phyloP scores from a whole-genome alignment of 78 protist species.

The slime mould (Dictyostelium discoideum) region DNA sequence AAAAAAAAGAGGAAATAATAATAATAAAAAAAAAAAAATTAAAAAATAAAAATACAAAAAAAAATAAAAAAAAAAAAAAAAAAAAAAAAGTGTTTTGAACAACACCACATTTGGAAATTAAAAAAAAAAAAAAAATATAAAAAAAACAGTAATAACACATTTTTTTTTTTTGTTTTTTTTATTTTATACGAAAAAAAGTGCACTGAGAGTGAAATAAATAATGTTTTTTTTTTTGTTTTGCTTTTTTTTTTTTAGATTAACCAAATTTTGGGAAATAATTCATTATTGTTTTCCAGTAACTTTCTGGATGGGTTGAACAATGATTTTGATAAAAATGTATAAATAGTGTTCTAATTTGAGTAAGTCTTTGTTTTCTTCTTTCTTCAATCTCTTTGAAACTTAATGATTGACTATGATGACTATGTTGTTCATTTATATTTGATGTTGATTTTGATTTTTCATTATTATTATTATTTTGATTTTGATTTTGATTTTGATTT shows the following conservation, averaged over 20 bases:
- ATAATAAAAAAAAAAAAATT: too few relatives aligned
- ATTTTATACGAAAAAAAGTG: too few relatives aligned
- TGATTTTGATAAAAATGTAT: slow-evolving; percentile 45
- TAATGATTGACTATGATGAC: slow-evolving; percentile 12
- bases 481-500: slow-evolving; percentile 10
- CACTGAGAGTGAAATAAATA: too few relatives aligned
- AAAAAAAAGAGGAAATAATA: too few relatives aligned
- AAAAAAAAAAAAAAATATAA: too few relatives aligned
- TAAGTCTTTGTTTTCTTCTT: slow-evolving; percentile 55
- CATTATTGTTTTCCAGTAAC: slow-evolving; percentile 60
- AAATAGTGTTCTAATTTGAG: slow-evolving; percentile 21
- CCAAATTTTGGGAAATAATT: slow-evolving; percentile 63
- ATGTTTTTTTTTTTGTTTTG: too few relatives aligned
- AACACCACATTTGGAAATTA: too few relatives aligned
- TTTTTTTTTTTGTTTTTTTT: too few relatives aligned
- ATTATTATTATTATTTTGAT: slow-evolving; percentile 3
- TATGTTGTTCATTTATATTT: neutral
- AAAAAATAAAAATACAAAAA: too few relatives aligned
- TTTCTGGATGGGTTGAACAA: slow-evolving; percentile 16
- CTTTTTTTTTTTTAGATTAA: neutral
- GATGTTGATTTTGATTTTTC: neutral
- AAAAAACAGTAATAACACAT: too few relatives aligned
- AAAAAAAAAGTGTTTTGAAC: too few relatives aligned
- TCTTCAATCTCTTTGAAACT: slow-evolving; percentile 38
- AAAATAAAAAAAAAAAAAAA: too few relatives aligned